A percentile compares a stretch with the other conserved stretches of the same genome.
phyloP scores from a whole-genome alignment of 2,329 filamentous ascomycete genomes.

The Cercospora sp. region DNA sequence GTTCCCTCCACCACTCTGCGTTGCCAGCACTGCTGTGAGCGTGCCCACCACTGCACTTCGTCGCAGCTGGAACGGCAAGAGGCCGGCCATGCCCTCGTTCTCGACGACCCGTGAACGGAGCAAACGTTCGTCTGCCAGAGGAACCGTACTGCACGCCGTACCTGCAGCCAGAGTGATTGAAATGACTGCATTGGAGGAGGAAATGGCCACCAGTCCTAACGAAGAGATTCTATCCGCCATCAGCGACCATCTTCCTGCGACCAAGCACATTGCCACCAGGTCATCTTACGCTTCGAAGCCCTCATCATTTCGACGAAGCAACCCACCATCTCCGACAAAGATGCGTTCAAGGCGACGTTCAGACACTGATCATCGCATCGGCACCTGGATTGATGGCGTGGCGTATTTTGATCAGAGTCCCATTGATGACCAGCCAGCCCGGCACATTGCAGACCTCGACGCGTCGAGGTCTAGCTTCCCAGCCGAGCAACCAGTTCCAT shows the following conservation, averaged over 20 bases:
- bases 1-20: constrained; percentile 25
- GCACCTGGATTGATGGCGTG: constrained; percentile 48
- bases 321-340: constrained; percentile 11
- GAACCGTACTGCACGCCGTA: constrained; percentile 38
- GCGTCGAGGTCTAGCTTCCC: neutral
- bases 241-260: constrained; percentile 25
- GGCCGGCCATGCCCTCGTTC: constrained; percentile 13
- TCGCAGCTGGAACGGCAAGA: constrained; percentile 30
- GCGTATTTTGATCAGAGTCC: constrained; percentile 43
- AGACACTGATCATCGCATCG: constrained; percentile 40
- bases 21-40: constrained; percentile 25
- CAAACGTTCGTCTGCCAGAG: constrained; percentile 18
- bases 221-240: constrained; percentile 43
- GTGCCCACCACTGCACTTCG: constrained; percentile 29
- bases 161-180: constrained; percentile 32
- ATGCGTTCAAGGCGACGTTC: constrained; percentile 29
- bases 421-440: constrained; percentile 2
- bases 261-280: neutral
- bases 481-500: neutral
- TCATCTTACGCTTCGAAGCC: neutral
- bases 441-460: neutral
- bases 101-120: neutral
- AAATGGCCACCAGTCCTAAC: constrained; percentile 44
- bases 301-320: constrained; percentile 9
- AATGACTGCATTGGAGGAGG: constrained; percentile 38